A percentile compares a stretch with the other conserved stretches of the same genome.
Conservation (phyloP, 495 filamentous ascomycete species). For the Neurospora sp. region DNA sequence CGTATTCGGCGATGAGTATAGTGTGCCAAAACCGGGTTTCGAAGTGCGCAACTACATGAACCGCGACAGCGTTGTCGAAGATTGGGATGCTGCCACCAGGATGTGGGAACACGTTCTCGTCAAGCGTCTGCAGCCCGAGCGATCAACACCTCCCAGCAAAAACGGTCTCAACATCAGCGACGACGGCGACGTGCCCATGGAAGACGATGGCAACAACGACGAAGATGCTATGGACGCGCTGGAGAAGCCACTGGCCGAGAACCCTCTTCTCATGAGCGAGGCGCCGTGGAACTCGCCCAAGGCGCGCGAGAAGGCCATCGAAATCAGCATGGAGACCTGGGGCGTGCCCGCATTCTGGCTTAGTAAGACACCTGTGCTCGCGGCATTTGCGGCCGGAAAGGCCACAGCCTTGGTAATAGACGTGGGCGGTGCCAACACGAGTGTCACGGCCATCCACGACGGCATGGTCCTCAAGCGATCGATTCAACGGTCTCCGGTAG, state of each 20-base stretch:
- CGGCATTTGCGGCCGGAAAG: slow-evolving; percentile 80
- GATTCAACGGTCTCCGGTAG: slow-evolving; percentile 70
- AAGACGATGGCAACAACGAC: slow-evolving; percentile 50
- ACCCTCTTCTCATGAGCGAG: slow-evolving; percentile 88
- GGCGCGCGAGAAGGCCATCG: slow-evolving; percentile 80
- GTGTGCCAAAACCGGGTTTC: slow-evolving; percentile 62
- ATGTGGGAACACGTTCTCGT: slow-evolving; percentile 71
- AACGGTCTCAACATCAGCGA: slow-evolving; percentile 56
- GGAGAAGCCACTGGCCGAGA: slow-evolving; percentile 77
- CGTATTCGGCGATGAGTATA: slow-evolving; percentile 79
- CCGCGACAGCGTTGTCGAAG: slow-evolving; percentile 82
- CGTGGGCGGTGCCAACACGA: slow-evolving; percentile 82
- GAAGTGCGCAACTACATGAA: slow-evolving; percentile 85
- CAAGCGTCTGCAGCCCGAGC: slow-evolving; percentile 67
- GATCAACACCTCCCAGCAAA: slow-evolving; percentile 51
- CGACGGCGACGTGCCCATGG: slow-evolving; percentile 41
- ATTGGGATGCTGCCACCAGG: slow-evolving; percentile 87
- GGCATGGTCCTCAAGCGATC: slow-evolving; percentile 88
- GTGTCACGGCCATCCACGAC: slow-evolving; percentile 86
- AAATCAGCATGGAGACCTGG: slow-evolving; percentile 93
- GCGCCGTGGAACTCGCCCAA: slow-evolving; percentile 84
- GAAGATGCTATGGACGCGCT: slow-evolving; percentile 45
- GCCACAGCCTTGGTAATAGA: slow-evolving; percentile 86
- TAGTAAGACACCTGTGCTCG: slow-evolving; percentile 46
- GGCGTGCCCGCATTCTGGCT: slow-evolving; percentile 89